Conservation (phyloP, 768 basidiomycete genomes). For the Psilocybe subaeruginosa region DNA sequence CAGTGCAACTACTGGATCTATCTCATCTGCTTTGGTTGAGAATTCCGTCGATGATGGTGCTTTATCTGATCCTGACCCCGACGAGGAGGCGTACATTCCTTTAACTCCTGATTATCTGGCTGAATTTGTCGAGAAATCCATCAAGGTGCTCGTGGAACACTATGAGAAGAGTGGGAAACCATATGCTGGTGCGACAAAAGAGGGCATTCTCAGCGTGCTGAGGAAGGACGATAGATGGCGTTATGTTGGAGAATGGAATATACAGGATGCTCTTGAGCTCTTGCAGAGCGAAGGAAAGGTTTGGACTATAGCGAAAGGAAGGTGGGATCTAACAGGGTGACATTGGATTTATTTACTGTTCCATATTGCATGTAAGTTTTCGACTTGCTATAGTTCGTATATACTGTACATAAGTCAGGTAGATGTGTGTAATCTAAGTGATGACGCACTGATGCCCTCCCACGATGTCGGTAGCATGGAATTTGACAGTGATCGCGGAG, state of each 20-base stretch:
- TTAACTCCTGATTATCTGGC: conserved; percentile 57
- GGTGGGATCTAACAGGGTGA: conserved; percentile 42
- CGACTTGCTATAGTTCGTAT: too few relatives aligned
- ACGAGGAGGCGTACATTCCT: conserved; percentile 72
- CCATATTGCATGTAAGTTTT: too few relatives aligned
- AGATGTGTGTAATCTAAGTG: not conserved
- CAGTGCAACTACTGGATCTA: conserved; percentile 22
- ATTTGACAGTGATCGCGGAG: conserved; percentile 64
- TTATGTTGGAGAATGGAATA: conserved; percentile 62
- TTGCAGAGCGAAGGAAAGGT: conserved; percentile 41
- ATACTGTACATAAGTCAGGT: too few relatives aligned
- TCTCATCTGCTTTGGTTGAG: conserved; percentile 12
- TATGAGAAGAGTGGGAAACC: conserved; percentile 23
- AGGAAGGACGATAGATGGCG: conserved; percentile 67
- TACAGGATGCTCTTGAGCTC: conserved; percentile 61
- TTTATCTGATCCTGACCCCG: conserved; percentile 50
- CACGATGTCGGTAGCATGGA: not conserved
- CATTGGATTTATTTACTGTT: not conserved
- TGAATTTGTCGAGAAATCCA: conserved; percentile 45
- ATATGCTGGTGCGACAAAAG: conserved; percentile 35
- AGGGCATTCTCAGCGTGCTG: conserved; percentile 50
- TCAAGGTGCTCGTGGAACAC: conserved; percentile 32
- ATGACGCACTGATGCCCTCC: not conserved
- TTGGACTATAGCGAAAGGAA: conserved; percentile 38
- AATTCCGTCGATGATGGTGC: conserved; percentile 40